These are phyloP conservation scores for Mycena maculata DNA, from an alignment of 768 basidiomycete genomes.

Conservation along the genomic window DNA sequence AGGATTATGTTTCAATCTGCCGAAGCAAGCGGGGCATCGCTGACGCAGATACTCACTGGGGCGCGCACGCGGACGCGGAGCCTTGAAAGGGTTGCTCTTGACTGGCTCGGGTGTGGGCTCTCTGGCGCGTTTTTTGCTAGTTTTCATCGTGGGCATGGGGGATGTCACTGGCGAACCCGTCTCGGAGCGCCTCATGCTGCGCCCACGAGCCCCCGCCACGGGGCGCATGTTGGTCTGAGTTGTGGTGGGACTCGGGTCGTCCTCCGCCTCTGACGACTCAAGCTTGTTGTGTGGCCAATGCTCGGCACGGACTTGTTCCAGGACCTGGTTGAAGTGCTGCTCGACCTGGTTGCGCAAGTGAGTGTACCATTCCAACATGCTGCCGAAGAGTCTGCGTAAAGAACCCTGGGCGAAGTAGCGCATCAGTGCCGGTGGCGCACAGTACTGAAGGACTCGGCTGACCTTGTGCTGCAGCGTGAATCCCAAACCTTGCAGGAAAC, in stretches of 20 bases:
- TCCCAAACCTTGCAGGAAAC: slow-evolving; percentile 5
- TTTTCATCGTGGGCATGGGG: background rate
- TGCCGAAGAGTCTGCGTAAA: background rate
- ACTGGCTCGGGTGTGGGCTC: background rate
- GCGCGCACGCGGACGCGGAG: background rate
- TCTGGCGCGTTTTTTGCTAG: background rate
- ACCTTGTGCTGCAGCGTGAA: background rate
- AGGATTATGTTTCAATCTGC: background rate
- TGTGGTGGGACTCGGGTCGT: background rate
- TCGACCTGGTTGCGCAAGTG: slow-evolving; percentile 1
- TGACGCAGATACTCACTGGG: slow-evolving; percentile 12
- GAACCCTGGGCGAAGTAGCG: background rate
- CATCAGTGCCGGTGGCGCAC: background rate
- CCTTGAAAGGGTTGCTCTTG: background rate
- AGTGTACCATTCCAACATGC: slow-evolving; percentile 2
- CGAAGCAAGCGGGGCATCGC: slow-evolving; percentile 10
- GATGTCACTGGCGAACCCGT: background rate
- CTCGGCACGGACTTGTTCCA: background rate
- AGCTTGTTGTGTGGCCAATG: no score
- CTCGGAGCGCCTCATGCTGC: no score
- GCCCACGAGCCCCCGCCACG: no score
- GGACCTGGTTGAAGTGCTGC: background rate
- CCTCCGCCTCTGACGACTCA: background rate
- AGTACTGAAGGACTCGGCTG: background rate
- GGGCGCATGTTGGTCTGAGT: no score